Evolutionary conservation across 2,329 filamentous ascomycete genomes (phyloP), one percentile per base, ranked within the genome.

Genomic region (Talaromyces sp.): DNA sequence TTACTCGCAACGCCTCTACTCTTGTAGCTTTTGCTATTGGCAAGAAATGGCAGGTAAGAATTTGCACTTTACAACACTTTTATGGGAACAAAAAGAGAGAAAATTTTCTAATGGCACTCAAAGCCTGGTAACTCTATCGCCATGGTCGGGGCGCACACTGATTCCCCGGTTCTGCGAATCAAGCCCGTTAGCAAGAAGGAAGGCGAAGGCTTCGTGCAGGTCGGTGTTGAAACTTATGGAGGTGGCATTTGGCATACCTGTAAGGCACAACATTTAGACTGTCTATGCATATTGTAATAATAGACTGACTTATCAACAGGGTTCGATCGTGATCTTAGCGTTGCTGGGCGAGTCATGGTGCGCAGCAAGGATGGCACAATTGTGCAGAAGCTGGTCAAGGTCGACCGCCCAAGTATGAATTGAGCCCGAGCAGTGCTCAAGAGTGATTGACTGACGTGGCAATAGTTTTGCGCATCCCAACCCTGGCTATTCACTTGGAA

Each of bases 241-340:
- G 95, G 95, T 64, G 95, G 95, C 61, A 88, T 98, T 71, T 98
- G 94, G 94, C 93, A 97, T 77, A 96, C 91, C 54, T 99, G 87
- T 81, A 64, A 56, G 70, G 51, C 3, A 40, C 5, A 10, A 59
- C 40, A 18, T 59, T 31, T 2, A 30, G 53, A 30, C 18, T 16
- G 66, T 56, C 36, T 34, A 9, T 47, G 47, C 28, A 10, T 54
- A 30, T 10, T 8, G n/a, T 4, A 23, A 27, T 6, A 55, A 23
- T 8, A 70, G 27, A 34, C 59, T 66, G n/a, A 61, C 60, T 40
- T 8, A 9, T 33, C 14, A 53, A 4, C 57, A 81, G 79, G 90
- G 95, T 99, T 99, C 73, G 95, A 99, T 76, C 88, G 95, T 57
- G 95, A 99, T 75, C 81, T 99, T 65, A 90, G 91, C 69, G 87